These are phyloP conservation scores for Blastobotrys malaysiensis DNA, from an alignment of 1,139 yeast species.

Conservation along the genomic window DNA sequence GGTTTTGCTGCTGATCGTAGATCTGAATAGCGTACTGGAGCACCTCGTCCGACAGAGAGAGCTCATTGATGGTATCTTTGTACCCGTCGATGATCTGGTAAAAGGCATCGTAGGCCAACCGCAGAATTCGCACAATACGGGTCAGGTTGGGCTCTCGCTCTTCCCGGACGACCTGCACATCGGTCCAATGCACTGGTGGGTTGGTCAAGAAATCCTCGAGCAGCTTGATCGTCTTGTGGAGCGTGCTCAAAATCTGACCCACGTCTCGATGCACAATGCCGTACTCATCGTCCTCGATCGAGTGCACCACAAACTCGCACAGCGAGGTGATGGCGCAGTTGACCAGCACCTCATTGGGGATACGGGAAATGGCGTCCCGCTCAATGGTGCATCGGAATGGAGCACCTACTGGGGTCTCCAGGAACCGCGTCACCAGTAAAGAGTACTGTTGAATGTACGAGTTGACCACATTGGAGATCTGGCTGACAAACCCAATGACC, in stretches of 20 bases:
- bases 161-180: conserved; percentile 22
- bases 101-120: conserved; percentile 25
- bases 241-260: conserved; percentile 28
- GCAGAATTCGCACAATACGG: conserved; percentile 17
- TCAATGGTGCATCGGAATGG: conserved; percentile 30
- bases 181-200: conserved; percentile 36
- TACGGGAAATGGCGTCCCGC: conserved; percentile 22
- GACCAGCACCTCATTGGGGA: conserved; percentile 28
- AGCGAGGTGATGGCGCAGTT: conserved; percentile 28
- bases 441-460: conserved; percentile 13
- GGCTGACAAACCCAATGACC: conserved; percentile 15
- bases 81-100: conserved; percentile 26
- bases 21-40: background rate
- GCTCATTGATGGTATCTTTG: conserved; percentile 2
- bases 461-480: conserved; percentile 1
- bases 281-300: conserved; percentile 34
- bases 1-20: background rate
- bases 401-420: conserved; percentile 19
- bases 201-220: conserved; percentile 24
- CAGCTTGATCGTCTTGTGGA: conserved; percentile 25
- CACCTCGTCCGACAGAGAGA: conserved; percentile 5
- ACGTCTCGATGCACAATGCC: conserved; percentile 39
- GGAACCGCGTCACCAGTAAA: conserved; percentile 11
- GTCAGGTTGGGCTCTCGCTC: conserved; percentile 15
- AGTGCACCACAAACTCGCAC: conserved; percentile 26